Evolutionary conservation across 306 rosid genomes (phyloP), one percentile per base, ranked within the genome.

Genomic region (Glycine tomentella): DNA sequence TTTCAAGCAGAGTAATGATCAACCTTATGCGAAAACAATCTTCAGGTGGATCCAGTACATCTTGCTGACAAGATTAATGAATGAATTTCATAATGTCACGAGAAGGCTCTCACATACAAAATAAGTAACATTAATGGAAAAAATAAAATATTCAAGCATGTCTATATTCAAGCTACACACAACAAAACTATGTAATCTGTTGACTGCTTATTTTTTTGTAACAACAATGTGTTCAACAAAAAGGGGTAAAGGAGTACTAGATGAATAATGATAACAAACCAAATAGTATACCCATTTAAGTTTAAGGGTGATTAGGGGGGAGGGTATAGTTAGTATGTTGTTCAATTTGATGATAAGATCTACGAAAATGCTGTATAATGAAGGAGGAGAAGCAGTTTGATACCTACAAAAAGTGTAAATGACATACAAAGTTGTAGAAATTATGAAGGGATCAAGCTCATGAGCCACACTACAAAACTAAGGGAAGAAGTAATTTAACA

Each of bases 21-120:
- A 96, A 89, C 94, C 99, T 87, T 36, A 93, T 93, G 77, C 97
- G 99, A 76, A 93, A 96, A 86, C 92, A 92, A 87, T 96, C 99
- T 89, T 96, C 99, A 44, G 99, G 97, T 67, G 99, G 97, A 87
- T 93, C 99, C 67, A 96, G 86, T 48, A 68, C 77, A 78, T 96
- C 97, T 89, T 93, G 97, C 99, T 96, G 90, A 67, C 70, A 80
- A 76, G 82, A 86, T 53, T 20, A 84, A 86, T 79, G 17, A 86
- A 46, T 11, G 44, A 33, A 74, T 59, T 25, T 31, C 36, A 84
- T 34, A 71, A 74, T 48, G 77, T 78, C 53, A 46, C n/a, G 44
- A 83, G 83, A 84, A 66, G 81, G 74, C 62, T 72, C 15, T 50
- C 72, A 75, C 25, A 65, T 59, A 69, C 7, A 68, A 46, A 69